phyloP scores from a whole-genome alignment of 306 rosid species.

The Lupinus albus region DNA sequence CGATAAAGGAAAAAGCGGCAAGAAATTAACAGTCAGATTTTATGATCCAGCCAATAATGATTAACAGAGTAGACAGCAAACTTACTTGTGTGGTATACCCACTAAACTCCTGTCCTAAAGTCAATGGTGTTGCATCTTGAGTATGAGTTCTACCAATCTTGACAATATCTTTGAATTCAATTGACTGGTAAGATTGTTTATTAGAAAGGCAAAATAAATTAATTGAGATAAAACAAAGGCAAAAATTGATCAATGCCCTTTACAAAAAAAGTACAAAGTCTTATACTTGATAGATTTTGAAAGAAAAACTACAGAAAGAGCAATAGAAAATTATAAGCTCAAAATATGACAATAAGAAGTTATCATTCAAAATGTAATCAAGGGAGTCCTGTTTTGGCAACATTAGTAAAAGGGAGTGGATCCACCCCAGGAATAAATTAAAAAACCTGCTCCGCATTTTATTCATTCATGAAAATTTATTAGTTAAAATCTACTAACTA shows the following conservation, averaged over 20 bases:
- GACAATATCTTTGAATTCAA: conserved; percentile 91
- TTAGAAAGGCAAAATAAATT: neutral
- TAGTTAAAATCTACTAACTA: too few species aligned
- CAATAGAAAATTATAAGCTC: conserved; percentile 15
- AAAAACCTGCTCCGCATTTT: too few species aligned
- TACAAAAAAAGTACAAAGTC: conserved; percentile 12
- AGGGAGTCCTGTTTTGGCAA: conserved; percentile 13
- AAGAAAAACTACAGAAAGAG: conserved; percentile 29
- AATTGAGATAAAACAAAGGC: neutral
- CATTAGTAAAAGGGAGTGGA: too few species aligned
- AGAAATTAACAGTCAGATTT: conserved; percentile 33
- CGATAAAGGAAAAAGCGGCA: conserved; percentile 44
- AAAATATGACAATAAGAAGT: neutral
- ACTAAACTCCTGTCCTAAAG: conserved; percentile 98
- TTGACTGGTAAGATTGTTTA: conserved; percentile 55
- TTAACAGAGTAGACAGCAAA: conserved; percentile 13
- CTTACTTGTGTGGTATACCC: conserved; percentile 96
- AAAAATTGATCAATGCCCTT: neutral
- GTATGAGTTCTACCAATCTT: conserved; percentile 99
- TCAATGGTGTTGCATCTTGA: conserved; percentile 98
- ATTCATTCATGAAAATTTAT: too few species aligned
- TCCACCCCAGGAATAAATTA: too few species aligned
- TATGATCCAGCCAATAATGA: conserved; percentile 15
- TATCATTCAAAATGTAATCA: conserved; percentile 21
- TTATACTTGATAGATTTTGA: conserved; percentile 8